Evolutionary conservation across 2,329 filamentous ascomycete genomes (phyloP).

Genomic region (Paracorniculantispora psalliotae): DNA sequence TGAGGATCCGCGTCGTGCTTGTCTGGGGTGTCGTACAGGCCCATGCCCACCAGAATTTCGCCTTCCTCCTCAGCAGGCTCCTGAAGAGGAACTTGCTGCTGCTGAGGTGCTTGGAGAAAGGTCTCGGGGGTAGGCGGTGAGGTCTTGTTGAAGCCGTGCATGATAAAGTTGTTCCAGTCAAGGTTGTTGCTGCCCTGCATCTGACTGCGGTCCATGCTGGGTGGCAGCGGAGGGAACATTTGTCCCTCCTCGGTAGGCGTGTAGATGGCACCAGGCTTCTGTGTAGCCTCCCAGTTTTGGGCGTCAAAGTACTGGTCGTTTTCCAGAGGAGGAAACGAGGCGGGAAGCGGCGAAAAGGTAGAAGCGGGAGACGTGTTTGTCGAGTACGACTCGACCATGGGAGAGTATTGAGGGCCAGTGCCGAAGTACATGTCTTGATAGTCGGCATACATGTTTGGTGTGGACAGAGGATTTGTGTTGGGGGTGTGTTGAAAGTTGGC

Average conservation of each 20-base stretch:
- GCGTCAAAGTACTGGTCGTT: slow-evolving; percentile 35
- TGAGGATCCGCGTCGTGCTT: slow-evolving; percentile 45
- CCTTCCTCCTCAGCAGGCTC: slow-evolving; percentile 55
- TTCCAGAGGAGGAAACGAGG: slow-evolving; percentile 39
- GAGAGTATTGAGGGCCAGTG: slow-evolving; percentile 41
- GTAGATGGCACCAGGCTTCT: slow-evolving; percentile 27
- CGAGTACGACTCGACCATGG: slow-evolving; percentile 52
- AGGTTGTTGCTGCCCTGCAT: slow-evolving; percentile 4
- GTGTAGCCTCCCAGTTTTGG: slow-evolving; percentile 32
- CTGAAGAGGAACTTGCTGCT: slow-evolving; percentile 41
- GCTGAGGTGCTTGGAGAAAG: slow-evolving; percentile 45
- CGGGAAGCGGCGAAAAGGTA: slow-evolving; percentile 49
- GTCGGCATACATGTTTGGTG: slow-evolving; percentile 31
- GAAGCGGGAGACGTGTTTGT: slow-evolving; percentile 53
- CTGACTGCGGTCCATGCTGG: background rate
- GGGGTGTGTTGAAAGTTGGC: slow-evolving; percentile 25
- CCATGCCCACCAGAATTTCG: slow-evolving; percentile 76
- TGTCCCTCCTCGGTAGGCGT: slow-evolving; percentile 19
- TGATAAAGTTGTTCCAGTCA: slow-evolving; percentile 43
- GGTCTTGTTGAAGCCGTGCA: slow-evolving; percentile 41
- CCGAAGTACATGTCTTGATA: slow-evolving; percentile 37
- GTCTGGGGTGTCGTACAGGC: slow-evolving; percentile 70
- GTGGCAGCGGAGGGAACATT: slow-evolving; percentile 25
- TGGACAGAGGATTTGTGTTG: slow-evolving; percentile 32
- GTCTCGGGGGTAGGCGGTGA: slow-evolving; percentile 57